phyloP scores from a whole-genome alignment of 257 asterid genomes.

The Gardenia jasminoides region DNA sequence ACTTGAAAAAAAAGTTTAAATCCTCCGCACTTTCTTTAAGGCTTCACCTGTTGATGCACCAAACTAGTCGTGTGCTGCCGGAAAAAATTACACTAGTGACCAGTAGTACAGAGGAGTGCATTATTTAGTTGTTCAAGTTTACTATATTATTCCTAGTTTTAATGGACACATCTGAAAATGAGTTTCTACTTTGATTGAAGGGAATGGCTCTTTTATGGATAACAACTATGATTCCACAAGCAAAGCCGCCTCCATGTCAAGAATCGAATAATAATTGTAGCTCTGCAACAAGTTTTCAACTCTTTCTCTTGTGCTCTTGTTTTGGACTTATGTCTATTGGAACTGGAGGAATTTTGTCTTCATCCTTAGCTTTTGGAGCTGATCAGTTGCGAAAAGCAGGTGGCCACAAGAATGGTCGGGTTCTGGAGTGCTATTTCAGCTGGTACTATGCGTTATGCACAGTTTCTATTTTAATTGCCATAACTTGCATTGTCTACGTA shows the following conservation, averaged over 20 bases:
- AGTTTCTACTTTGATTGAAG: constrained; percentile 29
- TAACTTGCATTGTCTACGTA: no score
- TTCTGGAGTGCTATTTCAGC: constrained; percentile 46
- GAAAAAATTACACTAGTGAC: not conserved
- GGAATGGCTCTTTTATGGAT: constrained; percentile 62
- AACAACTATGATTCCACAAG: constrained; percentile 52
- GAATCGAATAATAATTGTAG: constrained; percentile 27
- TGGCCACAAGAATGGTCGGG: constrained; percentile 12
- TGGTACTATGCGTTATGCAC: constrained; percentile 63
- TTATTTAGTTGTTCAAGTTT: not conserved
- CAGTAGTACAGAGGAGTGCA: not conserved
- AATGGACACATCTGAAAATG: not conserved
- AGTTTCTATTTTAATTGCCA: constrained; percentile 33
- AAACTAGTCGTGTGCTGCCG: not conserved
- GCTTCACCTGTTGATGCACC: not conserved
- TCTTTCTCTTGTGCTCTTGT: constrained; percentile 37
- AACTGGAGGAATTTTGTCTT: constrained; percentile 59
- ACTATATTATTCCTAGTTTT: not conserved
- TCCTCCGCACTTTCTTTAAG: not conserved
- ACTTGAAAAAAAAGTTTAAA: not conserved
- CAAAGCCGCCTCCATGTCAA: constrained; percentile 57
- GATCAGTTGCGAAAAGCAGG: constrained; percentile 49
- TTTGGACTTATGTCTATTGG: constrained; percentile 65
- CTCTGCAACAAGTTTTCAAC: constrained; percentile 43
- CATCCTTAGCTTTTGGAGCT: constrained; percentile 68